These are phyloP conservation scores for Colletotrichum siamense DNA, from an alignment of 2,329 filamentous ascomycete genomes.

Conservation along the genomic window DNA sequence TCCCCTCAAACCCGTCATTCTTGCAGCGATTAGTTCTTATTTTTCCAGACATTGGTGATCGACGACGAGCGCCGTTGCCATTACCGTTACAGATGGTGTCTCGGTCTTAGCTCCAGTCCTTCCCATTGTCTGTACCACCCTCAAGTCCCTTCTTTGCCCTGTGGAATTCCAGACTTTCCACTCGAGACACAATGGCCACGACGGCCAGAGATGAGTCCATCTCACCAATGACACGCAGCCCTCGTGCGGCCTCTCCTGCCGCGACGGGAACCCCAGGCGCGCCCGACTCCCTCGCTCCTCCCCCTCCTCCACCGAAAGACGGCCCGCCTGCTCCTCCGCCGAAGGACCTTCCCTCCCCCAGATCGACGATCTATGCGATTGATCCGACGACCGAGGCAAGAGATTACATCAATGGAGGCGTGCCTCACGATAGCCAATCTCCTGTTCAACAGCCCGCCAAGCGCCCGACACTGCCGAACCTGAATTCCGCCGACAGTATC, in stretches of 20 bases:
- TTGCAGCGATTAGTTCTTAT: background rate
- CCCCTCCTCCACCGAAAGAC: constrained; percentile 17
- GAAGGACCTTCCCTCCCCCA: constrained; percentile 14
- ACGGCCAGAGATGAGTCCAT: constrained; percentile 27
- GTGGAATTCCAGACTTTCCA: background rate
- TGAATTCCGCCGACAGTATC: constrained; percentile 20
- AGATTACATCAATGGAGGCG: constrained; percentile 44
- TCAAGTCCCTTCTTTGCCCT: background rate
- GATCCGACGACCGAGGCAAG: constrained; percentile 29
- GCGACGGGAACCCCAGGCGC: background rate
- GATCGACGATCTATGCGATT: constrained; percentile 19
- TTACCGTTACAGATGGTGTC: background rate
- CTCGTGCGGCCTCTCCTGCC: constrained; percentile 6
- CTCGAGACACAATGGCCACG: constrained; percentile 18
- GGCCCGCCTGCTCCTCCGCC: constrained; percentile 10
- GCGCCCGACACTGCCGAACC: background rate
- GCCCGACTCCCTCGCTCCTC: constrained; percentile 6
- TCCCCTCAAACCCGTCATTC: background rate
- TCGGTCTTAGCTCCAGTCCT: background rate
- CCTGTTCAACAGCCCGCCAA: constrained; percentile 21
- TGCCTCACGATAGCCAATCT: constrained; percentile 35
- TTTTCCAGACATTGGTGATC: background rate
- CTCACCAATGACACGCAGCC: constrained; percentile 27
- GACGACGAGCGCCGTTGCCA: background rate
- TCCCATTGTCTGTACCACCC: background rate